These are phyloP conservation scores for Phaeosphaeria sp. DNA, from an alignment of 2,329 filamentous ascomycete genomes.

Conservation along the genomic window DNA sequence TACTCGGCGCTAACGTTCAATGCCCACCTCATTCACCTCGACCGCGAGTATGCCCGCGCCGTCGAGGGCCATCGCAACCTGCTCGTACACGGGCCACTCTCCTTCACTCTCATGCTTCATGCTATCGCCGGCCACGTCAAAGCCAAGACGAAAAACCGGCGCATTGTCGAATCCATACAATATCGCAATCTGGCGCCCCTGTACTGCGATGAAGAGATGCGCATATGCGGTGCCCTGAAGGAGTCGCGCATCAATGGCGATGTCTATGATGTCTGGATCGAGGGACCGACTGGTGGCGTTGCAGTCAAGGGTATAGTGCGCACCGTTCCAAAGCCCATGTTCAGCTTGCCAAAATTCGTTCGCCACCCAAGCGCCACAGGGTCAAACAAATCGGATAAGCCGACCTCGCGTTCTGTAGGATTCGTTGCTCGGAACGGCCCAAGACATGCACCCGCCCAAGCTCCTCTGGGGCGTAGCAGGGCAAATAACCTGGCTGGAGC, in stretches of 20 bases:
- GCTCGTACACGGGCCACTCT: constrained; percentile 87
- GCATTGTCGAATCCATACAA: constrained; percentile 64
- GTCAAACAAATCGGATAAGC: no score
- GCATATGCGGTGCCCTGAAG: constrained; percentile 69
- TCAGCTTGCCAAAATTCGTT: not conserved
- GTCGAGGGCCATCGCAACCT: constrained; percentile 77
- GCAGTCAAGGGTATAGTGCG: constrained; percentile 53
- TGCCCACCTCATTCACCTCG: constrained; percentile 88
- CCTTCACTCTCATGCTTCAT: constrained; percentile 76
- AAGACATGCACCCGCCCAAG: not conserved
- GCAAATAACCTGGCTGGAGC: not conserved
- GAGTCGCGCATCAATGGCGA: constrained; percentile 23
- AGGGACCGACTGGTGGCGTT: constrained; percentile 50
- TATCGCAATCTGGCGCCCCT: constrained; percentile 86
- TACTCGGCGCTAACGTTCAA: constrained; percentile 90
- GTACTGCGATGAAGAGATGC: constrained; percentile 75
- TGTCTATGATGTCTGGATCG: constrained; percentile 50
- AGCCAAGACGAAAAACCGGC: constrained; percentile 7
- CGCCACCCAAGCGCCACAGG: no score
- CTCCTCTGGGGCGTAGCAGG: not conserved
- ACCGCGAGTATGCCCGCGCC: constrained; percentile 71
- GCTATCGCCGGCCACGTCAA: constrained; percentile 57
- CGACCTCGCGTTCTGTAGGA: not conserved
- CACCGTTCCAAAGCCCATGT: constrained; percentile 6
- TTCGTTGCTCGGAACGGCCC: not conserved